phyloP scores from a whole-genome alignment of 306 rosid genomes.

The Quercus alba region DNA sequence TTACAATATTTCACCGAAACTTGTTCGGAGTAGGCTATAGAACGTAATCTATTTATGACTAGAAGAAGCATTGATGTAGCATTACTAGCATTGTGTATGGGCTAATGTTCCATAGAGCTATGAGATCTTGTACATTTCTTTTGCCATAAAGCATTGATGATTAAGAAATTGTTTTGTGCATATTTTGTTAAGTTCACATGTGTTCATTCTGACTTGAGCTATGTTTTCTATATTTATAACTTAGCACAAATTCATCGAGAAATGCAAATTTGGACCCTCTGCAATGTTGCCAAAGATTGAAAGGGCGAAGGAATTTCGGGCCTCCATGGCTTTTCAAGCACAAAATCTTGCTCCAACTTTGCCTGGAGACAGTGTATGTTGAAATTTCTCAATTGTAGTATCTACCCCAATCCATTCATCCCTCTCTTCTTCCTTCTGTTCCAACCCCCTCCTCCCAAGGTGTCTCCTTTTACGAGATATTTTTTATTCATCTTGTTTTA shows the following conservation, averaged over 20 bases:
- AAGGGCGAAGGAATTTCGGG: slow-evolving; percentile 80
- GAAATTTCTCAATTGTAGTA: not conserved
- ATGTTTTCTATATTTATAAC: slow-evolving; percentile 15
- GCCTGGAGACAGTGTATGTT: slow-evolving; percentile 58
- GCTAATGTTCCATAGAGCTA: not conserved
- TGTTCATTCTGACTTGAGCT: slow-evolving; percentile 27
- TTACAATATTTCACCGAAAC: not conserved
- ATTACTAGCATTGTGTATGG: not conserved
- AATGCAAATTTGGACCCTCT: slow-evolving; percentile 79
- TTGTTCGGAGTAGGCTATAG: not conserved
- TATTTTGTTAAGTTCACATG: slow-evolving; percentile 11
- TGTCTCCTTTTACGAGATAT: not conserved
- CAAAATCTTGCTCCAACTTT: slow-evolving; percentile 54
- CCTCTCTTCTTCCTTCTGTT: not conserved
- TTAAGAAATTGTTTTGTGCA: not conserved
- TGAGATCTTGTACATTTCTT: not conserved
- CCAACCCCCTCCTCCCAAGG: not conserved
- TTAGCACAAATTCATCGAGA: slow-evolving; percentile 93
- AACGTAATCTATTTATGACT: not conserved
- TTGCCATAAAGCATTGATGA: not conserved
- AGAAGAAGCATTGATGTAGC: not conserved
- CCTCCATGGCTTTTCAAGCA: slow-evolving; percentile 71
- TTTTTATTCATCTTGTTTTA: not conserved
- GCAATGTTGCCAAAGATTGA: slow-evolving; percentile 82
- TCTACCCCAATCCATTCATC: not conserved